A percentile compares a stretch with the other conserved stretches of the same genome.
These are phyloP conservation scores for Trichoderma polysporum DNA, from an alignment of 2,329 filamentous ascomycete species.

Conservation along the genomic window DNA sequence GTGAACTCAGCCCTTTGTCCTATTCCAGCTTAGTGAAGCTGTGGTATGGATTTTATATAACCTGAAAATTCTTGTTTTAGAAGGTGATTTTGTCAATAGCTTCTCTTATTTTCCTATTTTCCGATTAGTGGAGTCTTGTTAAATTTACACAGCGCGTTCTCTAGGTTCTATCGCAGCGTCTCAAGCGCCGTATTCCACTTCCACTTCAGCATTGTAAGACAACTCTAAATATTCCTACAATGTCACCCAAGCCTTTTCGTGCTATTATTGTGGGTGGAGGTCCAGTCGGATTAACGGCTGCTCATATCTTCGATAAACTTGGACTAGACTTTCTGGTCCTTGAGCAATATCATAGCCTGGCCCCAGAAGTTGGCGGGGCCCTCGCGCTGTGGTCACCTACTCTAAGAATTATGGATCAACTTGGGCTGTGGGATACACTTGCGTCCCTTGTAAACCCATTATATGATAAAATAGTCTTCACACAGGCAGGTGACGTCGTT, in stretches of 20 bases:
- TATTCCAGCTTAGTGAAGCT: too few species aligned
- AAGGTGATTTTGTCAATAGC: neutral
- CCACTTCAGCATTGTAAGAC: neutral
- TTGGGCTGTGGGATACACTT: conserved; percentile 21
- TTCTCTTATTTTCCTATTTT: too few species aligned
- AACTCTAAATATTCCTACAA: neutral
- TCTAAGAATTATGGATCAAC: conserved; percentile 13
- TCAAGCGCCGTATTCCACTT: neutral
- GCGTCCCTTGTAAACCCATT: neutral
- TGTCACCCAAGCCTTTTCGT: neutral
- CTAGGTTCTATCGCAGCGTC: neutral
- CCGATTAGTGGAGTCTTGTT: too few species aligned
- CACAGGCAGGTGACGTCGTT: neutral
- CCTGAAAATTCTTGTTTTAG: too few species aligned
- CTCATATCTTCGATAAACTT: conserved; percentile 32
- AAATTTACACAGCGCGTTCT: neutral
- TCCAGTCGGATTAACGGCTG: conserved; percentile 31
- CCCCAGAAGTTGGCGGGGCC: conserved; percentile 1
- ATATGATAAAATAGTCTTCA: neutral
- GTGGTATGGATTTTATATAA: too few species aligned
- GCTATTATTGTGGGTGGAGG: conserved; percentile 36
- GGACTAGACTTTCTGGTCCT: conserved; percentile 35
- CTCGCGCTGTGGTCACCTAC: neutral
- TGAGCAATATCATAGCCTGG: conserved; percentile 23
- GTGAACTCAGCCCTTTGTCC: too few species aligned